Evolutionary conservation across 1,139 yeast species (phyloP), one percentile per base, ranked within the genome.

Genomic region (Pichia sp.): DNA sequence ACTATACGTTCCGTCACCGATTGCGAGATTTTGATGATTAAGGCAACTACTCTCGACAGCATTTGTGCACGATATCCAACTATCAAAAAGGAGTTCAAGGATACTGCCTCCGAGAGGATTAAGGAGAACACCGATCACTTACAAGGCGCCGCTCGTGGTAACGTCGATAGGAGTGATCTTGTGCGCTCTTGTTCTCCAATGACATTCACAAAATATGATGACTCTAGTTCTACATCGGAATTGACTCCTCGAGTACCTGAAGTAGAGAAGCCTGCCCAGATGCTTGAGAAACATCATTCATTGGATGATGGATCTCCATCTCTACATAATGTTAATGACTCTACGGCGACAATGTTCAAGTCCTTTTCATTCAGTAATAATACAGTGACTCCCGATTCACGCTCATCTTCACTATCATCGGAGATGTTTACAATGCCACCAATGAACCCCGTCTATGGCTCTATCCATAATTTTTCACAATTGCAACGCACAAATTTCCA

Each of bases 1-100:
- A 72, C 74, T 35, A 73, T 80, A 23, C 62, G 87, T 37, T 66
- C 85, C 0, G 70, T 78, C 10, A 63, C 78, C 2, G 66, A 69
- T 18, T 73, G 76, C 17, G 83, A 77, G 38, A 65, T 80, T 29
- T 61, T 81, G 36, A 75, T 77, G 6, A 69, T 80, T 11, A 68
- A 74, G 30, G 72, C 76, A 13, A 66, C 68, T 23, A 67, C 69
- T 17, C 55, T 81, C 34, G 69, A 72, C 42, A 59, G 60, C 10
- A 57, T 81, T 26, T 75, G 84, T 50, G 53, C 60, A 9, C 63
- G 72, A 41, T 78, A 74, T 48, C 85, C 87, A 1, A 60, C 63
- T 24, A 65, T 81, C 16, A 66, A 69, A 26, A 73, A 71, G 27
- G 79, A 77, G 36, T 77, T 81, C 67, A 67, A 45, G 17, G 63